A percentile compares a stretch with the other conserved stretches of the same genome.
Conservation (phyloP, 176 grass and related monocot genomes). For the Miscanthus lutarioriparius region DNA sequence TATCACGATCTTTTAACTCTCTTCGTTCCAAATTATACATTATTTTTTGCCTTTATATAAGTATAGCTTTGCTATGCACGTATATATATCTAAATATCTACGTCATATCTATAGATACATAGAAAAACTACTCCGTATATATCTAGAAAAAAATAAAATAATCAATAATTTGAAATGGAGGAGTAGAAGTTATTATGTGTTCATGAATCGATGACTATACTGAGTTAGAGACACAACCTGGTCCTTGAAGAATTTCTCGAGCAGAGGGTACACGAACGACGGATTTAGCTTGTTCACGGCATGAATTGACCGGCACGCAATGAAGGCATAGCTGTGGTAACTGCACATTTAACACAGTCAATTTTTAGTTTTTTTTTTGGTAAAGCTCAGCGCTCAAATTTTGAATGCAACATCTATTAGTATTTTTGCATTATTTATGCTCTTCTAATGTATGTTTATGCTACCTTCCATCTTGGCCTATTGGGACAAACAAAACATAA, state of each 20-base stretch:
- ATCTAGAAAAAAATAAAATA: too few species aligned
- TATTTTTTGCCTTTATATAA: background rate
- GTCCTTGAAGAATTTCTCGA: conserved; percentile 83
- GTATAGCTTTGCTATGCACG: too few species aligned
- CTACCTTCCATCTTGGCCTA: background rate
- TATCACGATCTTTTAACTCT: too few species aligned
- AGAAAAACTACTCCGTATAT: too few species aligned
- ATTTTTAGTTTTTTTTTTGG: background rate
- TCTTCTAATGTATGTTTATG: background rate
- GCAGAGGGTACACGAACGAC: conserved; percentile 62
- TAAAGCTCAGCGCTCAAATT: background rate
- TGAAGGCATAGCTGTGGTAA: conserved; percentile 76
- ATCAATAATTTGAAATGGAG: too few species aligned
- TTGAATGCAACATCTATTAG: background rate
- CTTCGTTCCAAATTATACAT: too few species aligned
- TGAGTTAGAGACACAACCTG: conserved; percentile 56
- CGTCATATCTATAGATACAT: too few species aligned
- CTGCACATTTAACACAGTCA: conserved; percentile 45
- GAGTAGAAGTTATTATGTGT: too few species aligned
- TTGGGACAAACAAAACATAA: background rate
- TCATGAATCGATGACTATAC: background rate
- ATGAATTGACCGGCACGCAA: conserved; percentile 64
- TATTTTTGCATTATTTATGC: background rate
- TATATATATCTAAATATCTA: too few species aligned
- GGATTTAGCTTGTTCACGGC: conserved; percentile 68